A percentile compares a stretch with the other conserved stretches of the same genome.
Conservation (phyloP, 345 rosid genomes). For the Melastoma malabathricum region DNA sequence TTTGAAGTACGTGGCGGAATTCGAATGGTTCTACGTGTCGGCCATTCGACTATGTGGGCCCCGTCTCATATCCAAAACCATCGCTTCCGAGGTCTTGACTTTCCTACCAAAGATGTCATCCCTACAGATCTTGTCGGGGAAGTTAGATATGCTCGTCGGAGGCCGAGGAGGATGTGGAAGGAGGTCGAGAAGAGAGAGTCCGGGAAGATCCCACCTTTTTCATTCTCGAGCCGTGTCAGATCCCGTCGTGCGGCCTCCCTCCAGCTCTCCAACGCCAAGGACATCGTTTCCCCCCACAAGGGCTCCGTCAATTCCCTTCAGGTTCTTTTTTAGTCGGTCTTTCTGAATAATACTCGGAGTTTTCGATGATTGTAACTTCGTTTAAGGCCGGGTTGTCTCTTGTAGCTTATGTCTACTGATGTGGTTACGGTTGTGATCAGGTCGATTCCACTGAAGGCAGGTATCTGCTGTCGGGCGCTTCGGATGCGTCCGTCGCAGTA, state of each 20-base stretch:
- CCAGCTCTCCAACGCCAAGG: slow-evolving; percentile 67
- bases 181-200: slow-evolving; percentile 73
- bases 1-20: too few relatives aligned
- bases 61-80: too few relatives aligned
- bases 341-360: background rate
- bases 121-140: background rate
- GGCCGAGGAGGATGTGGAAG: slow-evolving; percentile 74
- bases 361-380: background rate
- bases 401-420: background rate
- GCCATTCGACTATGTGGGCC: too few relatives aligned
- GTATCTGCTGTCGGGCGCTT: slow-evolving; percentile 66
- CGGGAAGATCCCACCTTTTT: slow-evolving; percentile 49
- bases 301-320: slow-evolving; percentile 89
- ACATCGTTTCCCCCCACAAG: slow-evolving; percentile 68
- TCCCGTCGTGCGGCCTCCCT: slow-evolving; percentile 44
- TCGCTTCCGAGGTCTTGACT: background rate
- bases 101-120: too few relatives aligned
- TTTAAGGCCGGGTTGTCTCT: too few relatives aligned
- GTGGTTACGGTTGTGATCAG: slow-evolving; percentile 28
- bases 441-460: slow-evolving; percentile 90
- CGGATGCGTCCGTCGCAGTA: slow-evolving; percentile 79
- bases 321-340: slow-evolving; percentile 19
- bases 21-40: too few relatives aligned
- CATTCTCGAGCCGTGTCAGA: slow-evolving; percentile 47
- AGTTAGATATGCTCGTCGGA: background rate